phyloP scores from a whole-genome alignment of 495 filamentous ascomycete species.

The Aspergillus indologenus region DNA sequence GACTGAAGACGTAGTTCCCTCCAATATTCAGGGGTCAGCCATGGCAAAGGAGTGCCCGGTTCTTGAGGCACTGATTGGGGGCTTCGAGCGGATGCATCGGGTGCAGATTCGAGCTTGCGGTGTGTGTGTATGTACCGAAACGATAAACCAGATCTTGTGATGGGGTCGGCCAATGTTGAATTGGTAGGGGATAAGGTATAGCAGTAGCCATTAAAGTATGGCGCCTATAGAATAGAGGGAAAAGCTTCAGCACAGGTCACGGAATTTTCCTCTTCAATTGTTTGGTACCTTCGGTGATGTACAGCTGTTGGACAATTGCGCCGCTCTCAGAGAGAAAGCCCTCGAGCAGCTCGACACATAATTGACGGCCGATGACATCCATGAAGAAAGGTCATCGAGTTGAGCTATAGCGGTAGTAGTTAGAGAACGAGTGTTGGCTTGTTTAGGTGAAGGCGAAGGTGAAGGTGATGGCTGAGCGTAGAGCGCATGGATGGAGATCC shows the following conservation, averaged over 20 bases:
- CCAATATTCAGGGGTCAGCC: conserved; percentile 14
- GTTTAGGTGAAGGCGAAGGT: too few relatives aligned
- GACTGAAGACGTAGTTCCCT: conserved; percentile 16
- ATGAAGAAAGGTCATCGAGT: conserved; percentile 33
- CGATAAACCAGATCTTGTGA: not conserved
- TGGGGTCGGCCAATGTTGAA: not conserved
- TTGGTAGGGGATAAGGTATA: not conserved
- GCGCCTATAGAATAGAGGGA: not conserved
- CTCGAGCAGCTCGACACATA: conserved; percentile 43
- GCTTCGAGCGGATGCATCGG: not conserved
- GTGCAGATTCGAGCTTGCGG: not conserved
- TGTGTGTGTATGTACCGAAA: not conserved
- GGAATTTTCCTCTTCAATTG: not conserved
- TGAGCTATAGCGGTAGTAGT: not conserved
- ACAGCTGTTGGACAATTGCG: conserved; percentile 25
- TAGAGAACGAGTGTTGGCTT: not conserved
- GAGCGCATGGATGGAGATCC: not conserved
- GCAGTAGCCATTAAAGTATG: not conserved
- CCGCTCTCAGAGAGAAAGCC: conserved; percentile 38
- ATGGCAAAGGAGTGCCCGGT: not conserved
- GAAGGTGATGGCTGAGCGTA: too few relatives aligned
- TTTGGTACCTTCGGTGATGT: conserved; percentile 29
- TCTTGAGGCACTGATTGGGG: not conserved
- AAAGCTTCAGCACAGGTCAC: conserved; percentile 4
- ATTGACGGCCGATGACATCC: conserved; percentile 50